phyloP scores from a whole-genome alignment of 805 yeast species.

The Candida nonsorbophila region DNA sequence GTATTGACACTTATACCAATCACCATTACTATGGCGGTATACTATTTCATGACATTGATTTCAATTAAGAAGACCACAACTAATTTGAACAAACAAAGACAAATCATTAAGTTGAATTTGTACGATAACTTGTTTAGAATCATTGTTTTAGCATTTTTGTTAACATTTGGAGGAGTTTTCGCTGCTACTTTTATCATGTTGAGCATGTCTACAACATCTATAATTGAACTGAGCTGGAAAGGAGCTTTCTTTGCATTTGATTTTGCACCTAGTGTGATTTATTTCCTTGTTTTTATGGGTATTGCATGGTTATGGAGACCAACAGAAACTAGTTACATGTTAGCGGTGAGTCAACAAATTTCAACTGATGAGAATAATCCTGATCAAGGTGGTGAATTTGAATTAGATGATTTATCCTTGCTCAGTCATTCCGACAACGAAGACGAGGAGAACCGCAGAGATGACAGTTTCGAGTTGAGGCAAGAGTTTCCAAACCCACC shows the following conservation, averaged over 20 bases:
- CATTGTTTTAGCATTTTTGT: slow-evolving; percentile 64
- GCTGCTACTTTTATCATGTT: slow-evolving; percentile 65
- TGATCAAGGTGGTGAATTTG: slow-evolving; percentile 50
- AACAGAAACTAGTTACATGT: slow-evolving; percentile 87
- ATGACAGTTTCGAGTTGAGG: slow-evolving; percentile 36
- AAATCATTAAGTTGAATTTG: slow-evolving; percentile 83
- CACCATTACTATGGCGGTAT: slow-evolving; percentile 59
- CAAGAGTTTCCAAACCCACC: slow-evolving; percentile 20
- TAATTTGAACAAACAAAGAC: slow-evolving; percentile 77
- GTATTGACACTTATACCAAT: slow-evolving; percentile 68
- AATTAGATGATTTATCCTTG: slow-evolving; percentile 52
- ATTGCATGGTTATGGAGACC: slow-evolving; percentile 96
- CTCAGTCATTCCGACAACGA: slow-evolving; percentile 44
- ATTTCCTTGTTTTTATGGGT: slow-evolving; percentile 75
- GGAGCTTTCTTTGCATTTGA: slow-evolving; percentile 81
- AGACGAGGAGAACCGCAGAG: slow-evolving; percentile 10
- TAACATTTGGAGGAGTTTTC: slow-evolving; percentile 66
- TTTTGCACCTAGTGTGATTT: slow-evolving; percentile 92
- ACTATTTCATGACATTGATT: slow-evolving; percentile 70
- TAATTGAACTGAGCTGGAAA: slow-evolving; percentile 88
- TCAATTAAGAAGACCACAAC: slow-evolving; percentile 72
- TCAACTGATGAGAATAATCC: slow-evolving; percentile 69
- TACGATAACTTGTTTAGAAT: slow-evolving; percentile 74
- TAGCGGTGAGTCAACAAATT: slow-evolving; percentile 90
- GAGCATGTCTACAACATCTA: slow-evolving; percentile 68